Evolutionary conservation across 768 basidiomycete species (phyloP).

Genomic region (Boletus speciosus): DNA sequence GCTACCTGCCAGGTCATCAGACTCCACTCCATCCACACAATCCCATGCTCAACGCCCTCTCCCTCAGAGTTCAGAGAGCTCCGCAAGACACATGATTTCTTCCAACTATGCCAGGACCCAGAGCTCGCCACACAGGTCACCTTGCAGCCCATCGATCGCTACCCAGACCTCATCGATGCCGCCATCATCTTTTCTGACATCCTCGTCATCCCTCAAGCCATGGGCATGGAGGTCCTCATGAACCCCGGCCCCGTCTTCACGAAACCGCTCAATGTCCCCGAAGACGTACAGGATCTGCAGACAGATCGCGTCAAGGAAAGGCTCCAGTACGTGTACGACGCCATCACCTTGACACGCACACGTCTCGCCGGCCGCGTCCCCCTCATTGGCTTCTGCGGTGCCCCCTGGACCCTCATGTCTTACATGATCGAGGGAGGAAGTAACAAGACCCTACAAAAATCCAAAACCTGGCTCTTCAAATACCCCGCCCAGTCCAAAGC

Average conservation of each 20-base stretch:
- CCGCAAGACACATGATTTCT: conserved; percentile 86
- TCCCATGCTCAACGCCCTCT: neutral
- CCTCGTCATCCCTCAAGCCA: conserved; percentile 94
- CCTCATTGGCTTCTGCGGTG: conserved; percentile 94
- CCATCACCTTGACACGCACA: conserved; percentile 80
- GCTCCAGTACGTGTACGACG: conserved; percentile 89
- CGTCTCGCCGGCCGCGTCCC: conserved; percentile 86
- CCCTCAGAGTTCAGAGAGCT: conserved; percentile 81
- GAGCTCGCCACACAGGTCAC: conserved; percentile 85
- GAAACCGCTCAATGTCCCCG: conserved; percentile 74
- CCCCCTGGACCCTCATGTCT: conserved; percentile 96
- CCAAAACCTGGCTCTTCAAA: conserved; percentile 93
- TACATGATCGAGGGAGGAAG: conserved; percentile 99
- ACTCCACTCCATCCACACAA: neutral
- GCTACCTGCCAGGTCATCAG: conserved; percentile 82
- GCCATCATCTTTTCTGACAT: conserved; percentile 99
- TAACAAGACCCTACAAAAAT: conserved; percentile 84
- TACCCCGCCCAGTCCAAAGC: conserved; percentile 80
- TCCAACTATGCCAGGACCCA: conserved; percentile 93
- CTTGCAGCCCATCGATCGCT: conserved; percentile 89
- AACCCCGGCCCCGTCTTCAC: conserved; percentile 90
- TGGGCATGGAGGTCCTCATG: conserved; percentile 96
- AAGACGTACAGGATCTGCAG: conserved; percentile 61
- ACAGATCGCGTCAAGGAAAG: conserved; percentile 79
- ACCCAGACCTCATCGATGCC: conserved; percentile 83